These are phyloP conservation scores for Botrytis deweyae DNA, from an alignment of 2,329 filamentous ascomycete species.

Conservation along the genomic window DNA sequence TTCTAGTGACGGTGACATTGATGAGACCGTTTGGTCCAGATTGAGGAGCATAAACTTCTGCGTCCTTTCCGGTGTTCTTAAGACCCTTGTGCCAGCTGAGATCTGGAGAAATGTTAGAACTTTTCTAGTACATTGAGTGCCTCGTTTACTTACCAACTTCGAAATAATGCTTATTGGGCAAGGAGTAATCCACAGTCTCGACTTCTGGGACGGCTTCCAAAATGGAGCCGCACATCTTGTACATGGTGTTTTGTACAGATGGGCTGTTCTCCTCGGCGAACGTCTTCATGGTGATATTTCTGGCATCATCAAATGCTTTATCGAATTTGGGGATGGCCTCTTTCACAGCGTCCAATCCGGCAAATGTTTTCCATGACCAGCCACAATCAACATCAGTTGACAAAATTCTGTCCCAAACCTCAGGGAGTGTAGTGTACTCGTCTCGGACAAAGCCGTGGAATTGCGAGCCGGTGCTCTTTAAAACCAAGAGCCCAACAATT, in stretches of 20 bases:
- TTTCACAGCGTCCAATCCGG: conserved; percentile 65
- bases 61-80: conserved; percentile 93
- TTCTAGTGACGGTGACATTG: conserved; percentile 79
- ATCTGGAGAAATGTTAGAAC: conserved; percentile 52
- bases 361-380: conserved; percentile 82
- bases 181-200: conserved; percentile 72
- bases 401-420: conserved; percentile 93
- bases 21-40: conserved; percentile 93
- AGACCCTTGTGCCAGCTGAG: conserved; percentile 94
- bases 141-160: conserved; percentile 69
- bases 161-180: conserved; percentile 99
- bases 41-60: conserved; percentile 93
- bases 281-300: conserved; percentile 81
- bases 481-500: conserved; percentile 78
- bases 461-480: conserved; percentile 94
- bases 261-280: conserved; percentile 90
- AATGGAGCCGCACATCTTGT: conserved; percentile 93
- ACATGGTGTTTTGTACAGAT: conserved; percentile 97
- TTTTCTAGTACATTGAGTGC: not conserved
- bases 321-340: conserved; percentile 68
- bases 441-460: conserved; percentile 94
- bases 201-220: conserved; percentile 71
- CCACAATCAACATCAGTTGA: conserved; percentile 86
- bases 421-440: conserved; percentile 85
- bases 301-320: conserved; percentile 72